A percentile compares a stretch with the other conserved stretches of the same genome.
These are phyloP conservation scores for Blastobotrys parvus DNA, from an alignment of 805 yeast species.

Conservation along the genomic window DNA sequence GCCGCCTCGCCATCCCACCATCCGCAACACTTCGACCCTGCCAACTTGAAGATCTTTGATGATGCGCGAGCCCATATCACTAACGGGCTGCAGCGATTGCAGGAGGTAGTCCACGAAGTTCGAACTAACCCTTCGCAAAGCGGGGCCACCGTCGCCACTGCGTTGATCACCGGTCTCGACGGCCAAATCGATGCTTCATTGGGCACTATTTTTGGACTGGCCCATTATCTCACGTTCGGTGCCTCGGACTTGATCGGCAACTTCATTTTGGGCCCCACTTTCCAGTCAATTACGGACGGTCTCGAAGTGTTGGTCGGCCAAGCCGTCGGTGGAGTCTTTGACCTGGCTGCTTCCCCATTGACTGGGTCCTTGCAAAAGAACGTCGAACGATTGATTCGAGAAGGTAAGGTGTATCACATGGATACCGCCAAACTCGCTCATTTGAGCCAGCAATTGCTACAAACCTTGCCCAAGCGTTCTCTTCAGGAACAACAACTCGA, in stretches of 20 bases:
- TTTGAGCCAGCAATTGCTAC: background rate
- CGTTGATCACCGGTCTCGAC: constrained; percentile 24
- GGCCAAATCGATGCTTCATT: constrained; percentile 24
- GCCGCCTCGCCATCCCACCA: background rate
- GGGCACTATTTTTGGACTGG: constrained; percentile 14
- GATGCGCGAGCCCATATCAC: constrained; percentile 1
- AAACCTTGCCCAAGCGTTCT: background rate
- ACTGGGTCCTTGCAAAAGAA: constrained; percentile 1
- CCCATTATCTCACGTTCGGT: constrained; percentile 14
- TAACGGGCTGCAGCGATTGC: constrained; percentile 3
- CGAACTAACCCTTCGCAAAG: constrained; percentile 5
- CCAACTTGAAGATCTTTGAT: background rate
- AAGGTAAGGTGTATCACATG: constrained; percentile 7
- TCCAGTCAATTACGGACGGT: constrained; percentile 13
- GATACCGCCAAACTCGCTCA: constrained; percentile 6
- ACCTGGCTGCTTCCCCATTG: constrained; percentile 8
- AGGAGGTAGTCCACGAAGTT: constrained; percentile 1
- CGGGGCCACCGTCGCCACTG: constrained; percentile 9
- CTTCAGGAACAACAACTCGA: background rate
- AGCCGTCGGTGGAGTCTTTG: constrained; percentile 15
- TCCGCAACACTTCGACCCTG: background rate
- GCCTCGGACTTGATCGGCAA: constrained; percentile 8
- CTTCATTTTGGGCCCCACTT: constrained; percentile 9
- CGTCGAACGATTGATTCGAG: constrained; percentile 2
- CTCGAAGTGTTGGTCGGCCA: constrained; percentile 22